Percentiles rank a stretch among this genome's conserved stretches.
These are phyloP conservation scores for Gastrolobium bilobum DNA, from an alignment of 306 rosid species.

Conservation along the genomic window DNA sequence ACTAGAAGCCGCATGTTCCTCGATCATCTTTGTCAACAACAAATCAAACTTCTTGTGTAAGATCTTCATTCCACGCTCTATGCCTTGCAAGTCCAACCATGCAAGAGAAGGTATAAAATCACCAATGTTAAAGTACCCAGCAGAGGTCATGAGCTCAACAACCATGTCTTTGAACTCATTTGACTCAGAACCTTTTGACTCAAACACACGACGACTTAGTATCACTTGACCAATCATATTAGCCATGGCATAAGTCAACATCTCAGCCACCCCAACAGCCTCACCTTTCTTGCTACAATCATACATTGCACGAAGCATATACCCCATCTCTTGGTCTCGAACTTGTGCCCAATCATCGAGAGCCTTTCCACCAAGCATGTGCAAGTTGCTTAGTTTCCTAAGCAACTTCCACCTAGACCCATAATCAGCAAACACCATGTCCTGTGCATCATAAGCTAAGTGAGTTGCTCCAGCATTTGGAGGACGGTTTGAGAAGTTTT, in stretches of 20 bases:
- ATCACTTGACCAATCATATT: constrained; percentile 52
- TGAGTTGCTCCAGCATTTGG: constrained; percentile 46
- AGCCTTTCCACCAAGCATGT: too few species aligned
- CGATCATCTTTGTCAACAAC: too few species aligned
- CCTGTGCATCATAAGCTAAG: constrained; percentile 28
- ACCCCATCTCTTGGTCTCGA: constrained; percentile 30
- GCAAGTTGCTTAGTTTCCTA: too few species aligned
- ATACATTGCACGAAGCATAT: constrained; percentile 40
- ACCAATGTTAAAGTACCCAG: constrained; percentile 3
- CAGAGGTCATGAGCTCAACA: constrained; percentile 50
- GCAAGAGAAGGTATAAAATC: too few species aligned
- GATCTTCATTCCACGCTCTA: too few species aligned
- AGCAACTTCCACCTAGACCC: too few species aligned
- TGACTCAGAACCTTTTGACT: constrained; percentile 37
- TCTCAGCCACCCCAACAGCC: constrained; percentile 31
- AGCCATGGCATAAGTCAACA: constrained; percentile 43
- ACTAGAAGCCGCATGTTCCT: too few species aligned
- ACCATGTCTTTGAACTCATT: constrained; percentile 60
- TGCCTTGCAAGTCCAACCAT: too few species aligned
- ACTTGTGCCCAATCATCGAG: neutral
- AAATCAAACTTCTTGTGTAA: too few species aligned
- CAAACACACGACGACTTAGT: constrained; percentile 45
- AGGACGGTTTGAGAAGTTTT: constrained; percentile 46
- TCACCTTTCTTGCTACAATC: constrained; percentile 37
- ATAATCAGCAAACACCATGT: too few species aligned